Conservation (phyloP, 208 protist genomes). For the Trypanosoma theileri region DNA sequence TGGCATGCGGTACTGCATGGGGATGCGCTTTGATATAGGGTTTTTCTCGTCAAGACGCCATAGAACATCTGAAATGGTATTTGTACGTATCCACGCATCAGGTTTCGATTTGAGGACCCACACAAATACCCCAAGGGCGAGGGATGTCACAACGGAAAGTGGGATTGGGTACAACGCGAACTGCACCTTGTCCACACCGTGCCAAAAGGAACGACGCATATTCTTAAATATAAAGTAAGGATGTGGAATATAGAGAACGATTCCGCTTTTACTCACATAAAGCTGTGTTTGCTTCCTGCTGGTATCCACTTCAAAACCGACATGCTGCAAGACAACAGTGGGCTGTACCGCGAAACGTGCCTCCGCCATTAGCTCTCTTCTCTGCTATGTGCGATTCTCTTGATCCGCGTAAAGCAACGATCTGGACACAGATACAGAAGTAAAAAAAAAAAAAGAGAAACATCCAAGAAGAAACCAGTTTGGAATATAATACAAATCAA, state of each 20-base stretch:
- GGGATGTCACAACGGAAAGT: conserved; percentile 42
- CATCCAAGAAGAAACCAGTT: too few species aligned
- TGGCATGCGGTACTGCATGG: conserved; percentile 32
- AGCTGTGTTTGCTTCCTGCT: conserved; percentile 42
- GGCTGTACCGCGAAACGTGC: conserved; percentile 52
- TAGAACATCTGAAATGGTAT: conserved; percentile 11
- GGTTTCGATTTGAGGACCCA: conserved; percentile 42
- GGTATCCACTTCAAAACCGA: conserved; percentile 47
- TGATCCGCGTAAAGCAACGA: too few species aligned
- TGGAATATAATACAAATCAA: too few species aligned
- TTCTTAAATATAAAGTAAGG: conserved; percentile 50
- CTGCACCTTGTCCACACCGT: conserved; percentile 57
- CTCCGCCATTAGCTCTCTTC: conserved; percentile 45
- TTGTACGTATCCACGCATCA: conserved; percentile 42
- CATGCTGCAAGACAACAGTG: conserved; percentile 33
- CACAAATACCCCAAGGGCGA: conserved; percentile 40
- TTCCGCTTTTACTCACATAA: conserved; percentile 41
- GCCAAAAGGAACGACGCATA: conserved; percentile 38
- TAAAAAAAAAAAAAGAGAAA: conserved; percentile 16
- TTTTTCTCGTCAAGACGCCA: conserved; percentile 52
- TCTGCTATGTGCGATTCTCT: too few species aligned
- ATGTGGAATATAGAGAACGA: conserved; percentile 78
- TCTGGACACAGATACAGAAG: not conserved
- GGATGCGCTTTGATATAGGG: conserved; percentile 41
- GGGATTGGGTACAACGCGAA: conserved; percentile 63